Evolutionary conservation across 352 stramenopile species (phyloP).

Genomic region (Pythium folliculosum): DNA sequence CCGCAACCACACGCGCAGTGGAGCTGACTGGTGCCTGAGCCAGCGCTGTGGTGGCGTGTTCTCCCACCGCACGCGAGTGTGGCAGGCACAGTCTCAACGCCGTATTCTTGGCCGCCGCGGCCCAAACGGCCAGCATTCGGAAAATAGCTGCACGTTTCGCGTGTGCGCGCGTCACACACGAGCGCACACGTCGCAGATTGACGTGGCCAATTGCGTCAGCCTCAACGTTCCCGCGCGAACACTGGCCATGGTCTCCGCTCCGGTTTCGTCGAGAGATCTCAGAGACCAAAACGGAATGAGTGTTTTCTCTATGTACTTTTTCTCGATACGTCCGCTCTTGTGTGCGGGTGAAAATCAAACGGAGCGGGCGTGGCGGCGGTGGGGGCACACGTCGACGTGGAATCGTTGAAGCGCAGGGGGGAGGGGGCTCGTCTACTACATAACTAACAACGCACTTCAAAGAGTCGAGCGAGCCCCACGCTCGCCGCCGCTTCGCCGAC

Average conservation of each 20-base stretch:
- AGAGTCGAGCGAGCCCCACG: background rate
- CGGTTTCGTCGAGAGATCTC: background rate
- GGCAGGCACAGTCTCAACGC: too few relatives aligned
- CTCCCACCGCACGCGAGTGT: too few relatives aligned
- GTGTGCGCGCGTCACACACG: too few relatives aligned
- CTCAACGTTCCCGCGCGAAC: too few relatives aligned
- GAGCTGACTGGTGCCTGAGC: too few relatives aligned
- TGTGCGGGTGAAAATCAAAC: background rate
- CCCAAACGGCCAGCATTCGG: too few relatives aligned
- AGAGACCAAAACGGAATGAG: background rate
- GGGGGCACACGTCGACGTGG: background rate
- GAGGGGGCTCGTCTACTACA: constrained; percentile 7
- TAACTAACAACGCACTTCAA: constrained; percentile 12
- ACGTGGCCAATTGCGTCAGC: too few relatives aligned
- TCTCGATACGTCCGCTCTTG: background rate
- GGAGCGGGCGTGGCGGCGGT: background rate
- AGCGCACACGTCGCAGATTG: background rate
- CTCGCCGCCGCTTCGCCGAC: background rate
- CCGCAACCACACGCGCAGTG: background rate
- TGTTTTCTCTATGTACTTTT: constrained; percentile 20
- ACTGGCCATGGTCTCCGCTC: background rate
- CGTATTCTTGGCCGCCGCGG: too few relatives aligned
- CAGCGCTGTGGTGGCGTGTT: too few relatives aligned
- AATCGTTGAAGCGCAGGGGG: background rate
- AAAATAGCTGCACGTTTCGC: too few relatives aligned